Percentiles rank a stretch among this genome's conserved stretches.
phyloP scores from a whole-genome alignment of 78 protist genomes.

The Dictyostelium purpureum region DNA sequence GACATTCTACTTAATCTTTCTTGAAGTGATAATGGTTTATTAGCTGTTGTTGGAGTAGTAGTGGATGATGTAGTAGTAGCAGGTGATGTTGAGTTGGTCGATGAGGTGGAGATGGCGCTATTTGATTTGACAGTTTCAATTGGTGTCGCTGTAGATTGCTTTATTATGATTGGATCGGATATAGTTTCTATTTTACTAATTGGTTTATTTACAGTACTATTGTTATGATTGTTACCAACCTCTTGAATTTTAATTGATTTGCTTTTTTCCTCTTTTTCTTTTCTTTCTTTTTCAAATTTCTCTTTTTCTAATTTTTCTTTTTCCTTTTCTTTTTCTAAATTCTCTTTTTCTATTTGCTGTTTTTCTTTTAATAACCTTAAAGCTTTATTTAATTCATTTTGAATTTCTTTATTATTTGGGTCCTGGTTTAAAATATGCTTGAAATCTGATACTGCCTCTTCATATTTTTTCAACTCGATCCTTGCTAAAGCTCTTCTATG shows the following conservation, averaged over 20 bases:
- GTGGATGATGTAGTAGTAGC: background rate
- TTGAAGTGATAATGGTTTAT: conserved; percentile 40
- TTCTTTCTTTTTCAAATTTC: background rate
- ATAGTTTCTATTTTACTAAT: background rate
- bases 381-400: conserved; percentile 21
- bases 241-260: background rate
- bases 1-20: conserved; percentile 49
- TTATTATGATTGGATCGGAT: background rate
- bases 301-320: background rate
- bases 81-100: background rate
- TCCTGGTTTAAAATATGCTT: background rate
- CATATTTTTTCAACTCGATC: conserved; percentile 23
- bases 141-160: background rate
- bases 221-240: background rate
- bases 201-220: background rate
- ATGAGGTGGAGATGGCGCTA: background rate
- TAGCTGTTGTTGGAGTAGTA: background rate
- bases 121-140: background rate
- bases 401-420: conserved; percentile 32
- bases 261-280: conserved; percentile 7
- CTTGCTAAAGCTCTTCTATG: conserved; percentile 60
- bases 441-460: conserved; percentile 47
- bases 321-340: background rate
- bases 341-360: background rate
- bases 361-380: background rate